Evolutionary conservation across 2,329 filamentous ascomycete genomes (phyloP), one percentile per base, ranked within the genome.

Genomic region (Sarocladiaceae sp.): DNA sequence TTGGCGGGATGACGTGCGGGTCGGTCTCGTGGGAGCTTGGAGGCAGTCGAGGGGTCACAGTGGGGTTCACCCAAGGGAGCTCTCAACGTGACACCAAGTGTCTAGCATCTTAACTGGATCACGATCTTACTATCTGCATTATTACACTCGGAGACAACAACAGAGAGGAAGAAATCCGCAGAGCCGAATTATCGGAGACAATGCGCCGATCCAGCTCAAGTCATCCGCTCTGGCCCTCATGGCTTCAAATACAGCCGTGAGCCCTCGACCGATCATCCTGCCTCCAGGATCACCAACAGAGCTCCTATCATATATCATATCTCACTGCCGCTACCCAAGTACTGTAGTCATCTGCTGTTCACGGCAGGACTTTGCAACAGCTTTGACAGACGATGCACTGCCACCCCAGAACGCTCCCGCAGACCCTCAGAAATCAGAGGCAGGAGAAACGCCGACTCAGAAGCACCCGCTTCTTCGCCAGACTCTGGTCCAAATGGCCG

Each of bases 331-430:
- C 3, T 66, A 79, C 52, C 80, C 81, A 2, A 86, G 84, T 1
- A 87, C 83, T 0, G 67, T 96, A 42, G 67, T 96, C 54, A 71
- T 96, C 56, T 91, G 90, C 66, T 82, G 79, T 15, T 74, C 82
- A 1, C 82, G 79, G 53, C 70, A 78, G 0, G 74, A 77, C 2
- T 96, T 96, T 60, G 66, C 91, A 11, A 64, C 75, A 2, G 72
- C 82, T 18, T 71, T 93, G 18, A 60, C 73, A 33, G 61, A 73
- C 12, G 76, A 83, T 25, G 47, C 31, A 20, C 18, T n/a, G 15
- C 18, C 37, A 49, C 25, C 53, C 29, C 36, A 31, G 36, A 51
- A 5, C 33, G 22, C 29, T 22, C 31, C 26, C 25, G n/a, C 48
- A 51, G 12, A 36, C 26, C 5, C 10, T 12, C 11, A 48, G 26